Conservation (phyloP, 176 grass and related monocot genomes). For the Poa pratensis region DNA sequence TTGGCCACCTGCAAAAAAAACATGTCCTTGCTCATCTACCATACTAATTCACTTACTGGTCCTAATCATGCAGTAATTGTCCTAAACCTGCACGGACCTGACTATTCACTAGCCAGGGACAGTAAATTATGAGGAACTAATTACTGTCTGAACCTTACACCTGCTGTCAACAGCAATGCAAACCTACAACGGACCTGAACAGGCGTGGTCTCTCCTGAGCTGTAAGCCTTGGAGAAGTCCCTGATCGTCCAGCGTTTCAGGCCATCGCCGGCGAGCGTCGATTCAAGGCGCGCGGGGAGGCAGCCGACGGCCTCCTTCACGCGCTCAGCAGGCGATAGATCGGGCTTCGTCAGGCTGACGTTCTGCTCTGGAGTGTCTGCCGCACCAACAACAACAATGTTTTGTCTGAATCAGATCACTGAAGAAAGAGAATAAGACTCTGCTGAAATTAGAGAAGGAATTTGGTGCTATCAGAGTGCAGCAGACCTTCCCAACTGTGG, state of each 20-base stretch:
- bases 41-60: background rate
- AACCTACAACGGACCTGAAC: conserved; percentile 51
- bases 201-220: conserved; percentile 73
- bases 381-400: background rate
- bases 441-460: background rate
- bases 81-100: background rate
- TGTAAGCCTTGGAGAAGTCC: conserved; percentile 76
- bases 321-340: conserved; percentile 57
- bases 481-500: conserved; percentile 75
- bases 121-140: background rate
- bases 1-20: conserved; percentile 57
- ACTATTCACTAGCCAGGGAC: conserved; percentile 4
- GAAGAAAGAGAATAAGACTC: background rate
- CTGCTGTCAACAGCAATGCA: conserved; percentile 2
- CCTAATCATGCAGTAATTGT: background rate
- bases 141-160: conserved; percentile 19
- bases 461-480: background rate
- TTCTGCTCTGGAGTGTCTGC: conserved; percentile 80
- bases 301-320: conserved; percentile 70
- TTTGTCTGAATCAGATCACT: conserved; percentile 2
- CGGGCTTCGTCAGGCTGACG: conserved; percentile 63
- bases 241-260: conserved; percentile 74
- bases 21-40: background rate
- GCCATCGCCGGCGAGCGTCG: conserved; percentile 2
- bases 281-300: conserved; percentile 59